These are phyloP conservation scores for Salix exigua DNA, from an alignment of 345 rosid species.

Conservation along the genomic window DNA sequence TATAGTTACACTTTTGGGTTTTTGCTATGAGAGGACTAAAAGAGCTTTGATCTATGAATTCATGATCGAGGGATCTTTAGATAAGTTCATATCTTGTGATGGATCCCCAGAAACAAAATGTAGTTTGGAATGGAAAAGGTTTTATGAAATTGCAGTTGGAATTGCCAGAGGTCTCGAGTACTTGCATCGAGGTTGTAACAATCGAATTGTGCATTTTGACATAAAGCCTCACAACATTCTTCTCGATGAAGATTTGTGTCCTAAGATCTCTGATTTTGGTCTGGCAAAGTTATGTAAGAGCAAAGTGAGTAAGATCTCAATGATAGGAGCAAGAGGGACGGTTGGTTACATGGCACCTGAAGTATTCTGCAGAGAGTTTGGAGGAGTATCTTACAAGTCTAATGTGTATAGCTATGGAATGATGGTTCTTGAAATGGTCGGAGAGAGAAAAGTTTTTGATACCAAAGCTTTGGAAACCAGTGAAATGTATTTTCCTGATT, in stretches of 20 bases:
- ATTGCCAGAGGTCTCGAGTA: slow-evolving; percentile 19
- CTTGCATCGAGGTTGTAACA: slow-evolving; percentile 20
- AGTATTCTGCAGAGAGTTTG: slow-evolving; percentile 11
- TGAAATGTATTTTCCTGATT: slow-evolving; percentile 8
- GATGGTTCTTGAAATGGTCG: slow-evolving; percentile 9
- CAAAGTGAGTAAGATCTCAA: slow-evolving; percentile 11
- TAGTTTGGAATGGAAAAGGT: not conserved
- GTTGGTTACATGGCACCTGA: slow-evolving; percentile 20
- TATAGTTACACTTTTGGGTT: slow-evolving; percentile 36
- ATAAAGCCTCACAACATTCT: slow-evolving; percentile 29
- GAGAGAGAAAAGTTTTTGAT: not conserved
- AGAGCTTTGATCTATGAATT: slow-evolving; percentile 37
- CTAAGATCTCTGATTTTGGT: slow-evolving; percentile 23
- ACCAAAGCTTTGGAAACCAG: not conserved
- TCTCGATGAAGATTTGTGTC: slow-evolving; percentile 10
- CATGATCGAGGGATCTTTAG: slow-evolving; percentile 43
- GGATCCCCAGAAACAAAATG: not conserved
- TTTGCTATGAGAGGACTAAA: slow-evolving; percentile 32
- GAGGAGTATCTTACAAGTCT: slow-evolving; percentile 13
- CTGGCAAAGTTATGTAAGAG: slow-evolving; percentile 19
- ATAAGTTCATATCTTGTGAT: slow-evolving; percentile 1
- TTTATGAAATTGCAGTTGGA: slow-evolving; percentile 7
- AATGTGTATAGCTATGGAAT: slow-evolving; percentile 20
- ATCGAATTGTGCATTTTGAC: slow-evolving; percentile 27
- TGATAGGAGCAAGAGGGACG: slow-evolving; percentile 19